phyloP scores from a whole-genome alignment of 129 eudicot species.

The Silybum marianum region DNA sequence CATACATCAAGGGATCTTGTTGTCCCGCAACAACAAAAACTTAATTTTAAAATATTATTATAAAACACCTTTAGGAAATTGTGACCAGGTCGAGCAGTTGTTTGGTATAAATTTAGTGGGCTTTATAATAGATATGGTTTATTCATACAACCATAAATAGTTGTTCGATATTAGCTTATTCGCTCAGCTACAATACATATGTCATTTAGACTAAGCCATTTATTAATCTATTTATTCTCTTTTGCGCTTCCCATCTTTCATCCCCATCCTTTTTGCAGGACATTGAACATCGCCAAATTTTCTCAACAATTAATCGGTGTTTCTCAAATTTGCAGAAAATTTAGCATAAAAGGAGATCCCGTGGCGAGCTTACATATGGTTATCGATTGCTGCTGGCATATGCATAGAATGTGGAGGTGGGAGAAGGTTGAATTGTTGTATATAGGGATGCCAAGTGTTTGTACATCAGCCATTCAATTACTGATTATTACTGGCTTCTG shows the following conservation, averaged over 20 bases:
- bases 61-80: neutral
- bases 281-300: neutral
- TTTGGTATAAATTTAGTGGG: too few species aligned
- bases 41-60: too few species aligned
- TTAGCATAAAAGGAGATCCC: neutral
- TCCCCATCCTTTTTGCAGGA: neutral
- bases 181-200: too few species aligned
- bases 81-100: too few species aligned
- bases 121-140: too few species aligned
- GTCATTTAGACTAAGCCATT: too few species aligned
- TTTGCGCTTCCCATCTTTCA: neutral
- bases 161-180: too few species aligned
- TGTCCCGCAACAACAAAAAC: too few species aligned
- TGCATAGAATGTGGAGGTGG: too few species aligned
- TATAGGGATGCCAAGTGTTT: constrained; percentile 82
- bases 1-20: too few species aligned
- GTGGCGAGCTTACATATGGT: neutral
- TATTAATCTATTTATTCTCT: neutral
- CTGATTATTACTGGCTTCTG: constrained; percentile 72
- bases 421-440: constrained; percentile 51
- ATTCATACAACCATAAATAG: too few species aligned
- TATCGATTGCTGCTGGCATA: too few species aligned
- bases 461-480: constrained; percentile 81
- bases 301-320: neutral
- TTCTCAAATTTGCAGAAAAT: neutral